Conservation (phyloP, 148 eudicot species). For the Drosera capensis region DNA sequence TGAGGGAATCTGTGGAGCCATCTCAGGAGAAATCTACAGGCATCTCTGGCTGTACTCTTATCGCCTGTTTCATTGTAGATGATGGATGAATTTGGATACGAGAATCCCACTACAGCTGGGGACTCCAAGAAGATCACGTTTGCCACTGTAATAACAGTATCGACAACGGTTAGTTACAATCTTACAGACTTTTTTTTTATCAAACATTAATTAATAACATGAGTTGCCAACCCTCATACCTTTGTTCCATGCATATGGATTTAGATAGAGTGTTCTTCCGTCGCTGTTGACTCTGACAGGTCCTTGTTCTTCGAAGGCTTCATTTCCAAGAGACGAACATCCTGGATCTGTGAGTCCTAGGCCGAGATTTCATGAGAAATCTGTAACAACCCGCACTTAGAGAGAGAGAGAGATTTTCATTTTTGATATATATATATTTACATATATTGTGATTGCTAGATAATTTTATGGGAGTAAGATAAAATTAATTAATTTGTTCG, state of each 20-base stretch:
- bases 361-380: too few species aligned
- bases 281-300: constrained; percentile 71
- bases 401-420: too few species aligned
- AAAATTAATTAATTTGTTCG: too few species aligned
- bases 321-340: constrained; percentile 77
- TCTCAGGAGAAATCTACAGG: constrained; percentile 3
- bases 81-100: constrained; percentile 47
- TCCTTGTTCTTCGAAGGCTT: constrained; percentile 74
- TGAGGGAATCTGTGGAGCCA: constrained; percentile 11
- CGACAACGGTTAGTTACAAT: too few species aligned
- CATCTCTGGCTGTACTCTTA: constrained; percentile 32
- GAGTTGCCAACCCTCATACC: constrained; percentile 16
- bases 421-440: too few species aligned
- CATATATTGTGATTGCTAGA: too few species aligned
- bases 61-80: constrained; percentile 41
- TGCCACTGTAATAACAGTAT: constrained; percentile 27
- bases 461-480: too few species aligned
- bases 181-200: not conserved
- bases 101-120: constrained; percentile 75
- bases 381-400: too few species aligned
- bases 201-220: not conserved
- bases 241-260: constrained; percentile 57
- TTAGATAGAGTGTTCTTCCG: constrained; percentile 53
- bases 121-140: constrained; percentile 75
- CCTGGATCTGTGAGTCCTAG: too few species aligned